Percentiles rank a stretch among this genome's conserved stretches.
phyloP scores from a whole-genome alignment of 345 rosid species.

The Psidium friedrichsthalianum region DNA sequence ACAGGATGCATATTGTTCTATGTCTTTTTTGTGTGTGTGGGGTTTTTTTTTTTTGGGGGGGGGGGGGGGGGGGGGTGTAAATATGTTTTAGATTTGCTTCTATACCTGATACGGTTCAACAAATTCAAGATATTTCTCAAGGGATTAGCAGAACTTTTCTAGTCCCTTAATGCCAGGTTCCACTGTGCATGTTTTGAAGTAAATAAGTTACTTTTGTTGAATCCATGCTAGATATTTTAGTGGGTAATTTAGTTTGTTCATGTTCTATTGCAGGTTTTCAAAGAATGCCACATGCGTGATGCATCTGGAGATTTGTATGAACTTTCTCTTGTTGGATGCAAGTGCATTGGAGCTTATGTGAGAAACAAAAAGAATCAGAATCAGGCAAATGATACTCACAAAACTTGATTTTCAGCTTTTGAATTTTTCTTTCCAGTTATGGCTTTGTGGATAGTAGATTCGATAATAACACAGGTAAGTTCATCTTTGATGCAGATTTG shows the following conservation, averaged over 20 bases:
- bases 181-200: neutral
- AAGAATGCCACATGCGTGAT: constrained; percentile 53
- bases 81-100: neutral
- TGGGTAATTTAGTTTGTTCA: neutral
- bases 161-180: neutral
- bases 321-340: constrained; percentile 74
- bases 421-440: neutral
- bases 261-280: constrained; percentile 48
- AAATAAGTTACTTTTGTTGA: neutral
- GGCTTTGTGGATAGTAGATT: neutral
- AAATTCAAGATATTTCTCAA: neutral
- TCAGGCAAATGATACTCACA: constrained; percentile 41
- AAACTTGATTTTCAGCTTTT: neutral
- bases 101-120: neutral
- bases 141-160: neutral
- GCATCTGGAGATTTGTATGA: constrained; percentile 56
- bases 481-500: constrained; percentile 56
- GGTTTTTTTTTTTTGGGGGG: too few relatives aligned
- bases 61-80: neutral
- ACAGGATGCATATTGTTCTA: too few relatives aligned
- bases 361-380: constrained; percentile 87
- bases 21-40: too few relatives aligned
- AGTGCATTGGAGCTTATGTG: constrained; percentile 96
- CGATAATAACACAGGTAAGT: neutral
- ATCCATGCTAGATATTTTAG: neutral